Base-by-base conservation (phyloP, 257 asterid species). In the Primulina tabacum region DNA sequence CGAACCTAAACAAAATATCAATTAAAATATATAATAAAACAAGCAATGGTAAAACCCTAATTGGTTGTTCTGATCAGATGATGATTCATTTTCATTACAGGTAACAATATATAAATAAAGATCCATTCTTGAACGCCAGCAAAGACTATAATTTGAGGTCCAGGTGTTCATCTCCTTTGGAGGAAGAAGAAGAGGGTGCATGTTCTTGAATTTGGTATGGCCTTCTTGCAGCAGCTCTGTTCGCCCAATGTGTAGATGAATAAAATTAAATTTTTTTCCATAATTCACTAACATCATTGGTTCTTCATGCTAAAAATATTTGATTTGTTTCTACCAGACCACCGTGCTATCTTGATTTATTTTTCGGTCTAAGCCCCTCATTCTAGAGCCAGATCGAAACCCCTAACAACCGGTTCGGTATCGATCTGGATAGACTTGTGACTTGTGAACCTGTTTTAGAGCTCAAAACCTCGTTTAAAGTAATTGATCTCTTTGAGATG, bases 211-310 rank as follows among this genome's bases (percentile, higher is more conserved):
- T 75, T 68, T 83, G 92, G 67, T 88, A 83, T 37, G 92, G 90
- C 68, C 81, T 95, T 77, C 95, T 84, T 53, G 71, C 85, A 34
- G 34, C 81, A 63, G 90, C 84, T 81, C 97, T 88, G 63, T 50
- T 6, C 26, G 7, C 1, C 33, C 40, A 32, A 47, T 2, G 6
- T 37, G 4, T 7, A 14, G 43, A 2, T 24, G 1, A 24, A 0
- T 8, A 63, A 33, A 35, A 34, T 11, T 62, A 32, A 32, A 32
- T 4, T 0, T 0, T 28, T 4, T 1, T 32, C n/a, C 5, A 10
- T 35, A 3, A 0, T 11, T 34, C 40, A 18, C 18, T 7, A 7
- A 16, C 7, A 38, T 1, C 1, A 34, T 7, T 34, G 10, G 38
- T 32, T 32, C 34, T 28, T 28, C 30, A 28, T 28, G 30, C 30